phyloP scores from a whole-genome alignment of 2,329 filamentous ascomycete species.

The Colletotrichum shisoi region DNA sequence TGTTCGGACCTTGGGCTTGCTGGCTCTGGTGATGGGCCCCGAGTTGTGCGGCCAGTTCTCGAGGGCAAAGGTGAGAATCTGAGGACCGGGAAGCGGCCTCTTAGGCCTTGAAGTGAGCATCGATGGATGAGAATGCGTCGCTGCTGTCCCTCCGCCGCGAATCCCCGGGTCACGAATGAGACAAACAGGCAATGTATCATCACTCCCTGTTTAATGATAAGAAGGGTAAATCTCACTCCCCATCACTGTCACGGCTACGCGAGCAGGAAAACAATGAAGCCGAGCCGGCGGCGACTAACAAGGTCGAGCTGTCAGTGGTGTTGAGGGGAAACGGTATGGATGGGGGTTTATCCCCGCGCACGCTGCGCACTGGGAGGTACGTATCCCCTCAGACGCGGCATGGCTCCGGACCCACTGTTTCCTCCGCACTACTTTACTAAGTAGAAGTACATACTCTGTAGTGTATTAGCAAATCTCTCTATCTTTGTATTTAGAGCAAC shows the following conservation, averaged over 20 bases:
- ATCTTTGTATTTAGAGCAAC: too few relatives aligned
- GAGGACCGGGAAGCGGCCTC: conserved; percentile 10
- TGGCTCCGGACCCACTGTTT: too few relatives aligned
- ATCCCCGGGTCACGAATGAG: not conserved
- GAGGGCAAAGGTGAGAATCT: conserved; percentile 30
- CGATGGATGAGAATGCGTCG: not conserved
- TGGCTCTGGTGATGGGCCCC: conserved; percentile 33
- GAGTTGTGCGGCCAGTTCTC: conserved; percentile 30
- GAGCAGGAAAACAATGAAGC: not conserved
- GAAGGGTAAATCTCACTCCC: not conserved
- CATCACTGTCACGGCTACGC: not conserved
- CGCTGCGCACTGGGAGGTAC: not conserved
- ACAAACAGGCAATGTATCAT: not conserved
- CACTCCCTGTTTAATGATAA: too few relatives aligned
- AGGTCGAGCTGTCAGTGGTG: not conserved
- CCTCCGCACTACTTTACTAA: too few relatives aligned
- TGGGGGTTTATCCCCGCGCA: not conserved
- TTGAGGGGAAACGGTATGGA: not conserved
- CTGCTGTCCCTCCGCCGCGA: too few relatives aligned
- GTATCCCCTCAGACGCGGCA: too few relatives aligned
- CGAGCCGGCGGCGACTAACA: not conserved
- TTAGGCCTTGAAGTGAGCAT: conserved; percentile 5
- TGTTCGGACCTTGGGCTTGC: conserved; percentile 39
- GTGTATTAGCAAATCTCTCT: too few relatives aligned
- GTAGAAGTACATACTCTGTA: too few relatives aligned